Base-by-base conservation (phyloP, 495 filamentous ascomycete species). In the Entonaema liquescens region DNA sequence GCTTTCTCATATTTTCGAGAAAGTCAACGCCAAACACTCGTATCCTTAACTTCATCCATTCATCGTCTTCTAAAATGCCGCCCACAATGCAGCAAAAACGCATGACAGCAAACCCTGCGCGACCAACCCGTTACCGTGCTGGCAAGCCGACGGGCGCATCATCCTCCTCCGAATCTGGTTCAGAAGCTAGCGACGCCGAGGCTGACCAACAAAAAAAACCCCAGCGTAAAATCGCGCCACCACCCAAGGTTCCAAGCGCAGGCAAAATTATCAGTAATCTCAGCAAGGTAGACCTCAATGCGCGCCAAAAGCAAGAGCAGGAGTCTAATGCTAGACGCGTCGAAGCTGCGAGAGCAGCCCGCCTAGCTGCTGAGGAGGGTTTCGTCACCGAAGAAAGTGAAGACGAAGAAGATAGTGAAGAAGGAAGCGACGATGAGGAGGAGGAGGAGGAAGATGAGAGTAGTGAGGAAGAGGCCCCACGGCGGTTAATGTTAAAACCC, bases 31-130 rank as follows among this genome's bases (percentile, higher is more conserved):
- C 15, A 42, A 44, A 23, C 5, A 61, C 47, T 47, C 33, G 31
- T 4, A 28, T 53, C 21, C 56, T 42, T 35, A 52, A 49, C 28
- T n/a, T 11, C 7, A 58, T 21, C 29, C 0, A 36, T 35, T 23
- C 36, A 29, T 11, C 11, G 11, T 19, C 59, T 26, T 12, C 13
- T 19, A 59, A 13, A 55, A 68, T 44, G 13, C 65, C 49, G 12
- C 53, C 64, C 82, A 83, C 72, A 59, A 97, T 97, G 93, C 90
- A 93, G 71, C 86, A 89, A 35, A 95, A 93, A 81, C 90, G 92
- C 67, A 98, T 99, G 95, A 98, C 95, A 72, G 93, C 93, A 47
- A 97, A 99, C 77, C 93, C 93, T 3, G 79, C 91, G 66, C 89
- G 89, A 72, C 92, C 94, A 1, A 85, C 92, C 9, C 90, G 96